Evolutionary conservation across 352 stramenopile species (phyloP).

Genomic region (Plasmopara viticola): DNA sequence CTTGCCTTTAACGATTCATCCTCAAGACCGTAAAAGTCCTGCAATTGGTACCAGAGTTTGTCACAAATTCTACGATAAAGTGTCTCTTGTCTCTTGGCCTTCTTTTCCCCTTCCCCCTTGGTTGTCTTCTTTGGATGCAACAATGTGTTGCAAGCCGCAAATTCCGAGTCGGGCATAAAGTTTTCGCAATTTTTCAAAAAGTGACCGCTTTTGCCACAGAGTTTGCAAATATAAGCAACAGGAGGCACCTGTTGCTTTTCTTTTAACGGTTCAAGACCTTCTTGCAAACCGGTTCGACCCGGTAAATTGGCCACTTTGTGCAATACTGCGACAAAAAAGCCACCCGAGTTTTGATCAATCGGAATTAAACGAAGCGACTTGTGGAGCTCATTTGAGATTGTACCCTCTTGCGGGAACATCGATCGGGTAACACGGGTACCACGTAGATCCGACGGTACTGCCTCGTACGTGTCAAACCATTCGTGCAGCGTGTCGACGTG

Average conservation of each 20-base stretch:
- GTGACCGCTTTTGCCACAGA: constrained; percentile 57
- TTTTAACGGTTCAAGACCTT: constrained; percentile 45
- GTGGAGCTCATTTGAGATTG: constrained; percentile 49
- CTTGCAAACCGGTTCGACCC: constrained; percentile 32
- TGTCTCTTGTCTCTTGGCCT: constrained; percentile 55
- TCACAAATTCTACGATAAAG: constrained; percentile 59
- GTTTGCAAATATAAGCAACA: constrained; percentile 68
- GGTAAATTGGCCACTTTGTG: constrained; percentile 70
- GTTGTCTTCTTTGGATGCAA: constrained; percentile 33
- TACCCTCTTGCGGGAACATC: constrained; percentile 76
- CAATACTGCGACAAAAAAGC: constrained; percentile 98
- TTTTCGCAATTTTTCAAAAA: constrained; percentile 70
- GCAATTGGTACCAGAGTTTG: constrained; percentile 52
- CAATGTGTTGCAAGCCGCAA: constrained; percentile 16
- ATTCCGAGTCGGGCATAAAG: constrained; percentile 49
- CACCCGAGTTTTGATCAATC: constrained; percentile 96
- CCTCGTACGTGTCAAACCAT: constrained; percentile 67
- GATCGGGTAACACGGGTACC: constrained; percentile 58
- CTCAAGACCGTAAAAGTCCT: constrained; percentile 58
- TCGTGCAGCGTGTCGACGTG: constrained; percentile 43
- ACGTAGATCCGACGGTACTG: constrained; percentile 52
- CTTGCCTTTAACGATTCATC: constrained; percentile 44
- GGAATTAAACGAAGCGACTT: constrained; percentile 93
- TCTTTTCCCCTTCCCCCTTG: constrained; percentile 11
- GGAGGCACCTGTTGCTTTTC: constrained; percentile 40